Evolutionary conservation across 805 yeast genomes (phyloP).

Genomic region (Sugiyamaella smithiae): DNA sequence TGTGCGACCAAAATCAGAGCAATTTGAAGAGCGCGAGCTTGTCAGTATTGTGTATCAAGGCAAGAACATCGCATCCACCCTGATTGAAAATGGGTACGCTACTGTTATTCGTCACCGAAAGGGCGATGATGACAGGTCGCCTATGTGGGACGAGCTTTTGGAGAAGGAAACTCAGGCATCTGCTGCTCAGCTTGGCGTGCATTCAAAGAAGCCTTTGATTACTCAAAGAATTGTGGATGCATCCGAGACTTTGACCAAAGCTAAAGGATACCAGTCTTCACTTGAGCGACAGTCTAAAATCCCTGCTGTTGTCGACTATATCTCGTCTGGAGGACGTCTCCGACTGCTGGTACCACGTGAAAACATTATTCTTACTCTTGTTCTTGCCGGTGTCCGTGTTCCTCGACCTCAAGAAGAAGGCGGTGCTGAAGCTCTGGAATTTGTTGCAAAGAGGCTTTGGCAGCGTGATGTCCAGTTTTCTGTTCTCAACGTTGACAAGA

Average conservation of each 20-base stretch:
- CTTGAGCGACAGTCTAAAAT: slow-evolving; percentile 63
- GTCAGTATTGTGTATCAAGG: slow-evolving; percentile 57
- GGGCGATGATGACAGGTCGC: slow-evolving; percentile 65
- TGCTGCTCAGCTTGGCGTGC: slow-evolving; percentile 59
- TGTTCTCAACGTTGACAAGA: slow-evolving; percentile 65
- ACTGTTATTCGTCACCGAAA: slow-evolving; percentile 75
- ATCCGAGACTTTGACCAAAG: slow-evolving; percentile 66
- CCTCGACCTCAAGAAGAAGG: slow-evolving; percentile 37
- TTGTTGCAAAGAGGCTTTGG: slow-evolving; percentile 50
- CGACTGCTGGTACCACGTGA: slow-evolving; percentile 68
- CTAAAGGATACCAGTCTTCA: slow-evolving; percentile 69
- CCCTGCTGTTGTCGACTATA: slow-evolving; percentile 69
- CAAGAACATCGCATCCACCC: slow-evolving; percentile 55
- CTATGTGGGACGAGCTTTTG: slow-evolving; percentile 71
- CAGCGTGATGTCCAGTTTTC: slow-evolving; percentile 75
- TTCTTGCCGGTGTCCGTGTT: slow-evolving; percentile 68
- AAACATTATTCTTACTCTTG: slow-evolving; percentile 62
- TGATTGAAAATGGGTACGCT: slow-evolving; percentile 69
- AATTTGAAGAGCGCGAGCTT: slow-evolving; percentile 62
- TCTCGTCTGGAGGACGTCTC: slow-evolving; percentile 65
- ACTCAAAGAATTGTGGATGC: slow-evolving; percentile 71
- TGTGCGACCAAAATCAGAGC: slow-evolving; percentile 56
- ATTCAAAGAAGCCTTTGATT: slow-evolving; percentile 54
- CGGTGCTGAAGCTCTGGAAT: slow-evolving; percentile 52
- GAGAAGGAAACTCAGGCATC: slow-evolving; percentile 65